These are phyloP conservation scores for Yamadazyma taylorii DNA, from an alignment of 1,139 yeast species.

Conservation along the genomic window DNA sequence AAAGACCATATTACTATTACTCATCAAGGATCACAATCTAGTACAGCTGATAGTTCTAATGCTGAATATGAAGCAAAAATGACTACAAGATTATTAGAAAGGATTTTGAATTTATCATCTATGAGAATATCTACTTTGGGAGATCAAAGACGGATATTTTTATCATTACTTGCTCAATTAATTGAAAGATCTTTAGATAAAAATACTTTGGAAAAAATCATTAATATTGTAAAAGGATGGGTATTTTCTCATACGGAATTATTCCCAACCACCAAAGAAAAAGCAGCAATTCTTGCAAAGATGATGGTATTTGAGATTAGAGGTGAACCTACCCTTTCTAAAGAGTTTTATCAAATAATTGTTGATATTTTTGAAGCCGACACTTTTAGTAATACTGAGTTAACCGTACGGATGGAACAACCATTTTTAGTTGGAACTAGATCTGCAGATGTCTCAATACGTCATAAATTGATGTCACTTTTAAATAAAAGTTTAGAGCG, in stretches of 20 bases:
- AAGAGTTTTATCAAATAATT: slow-evolving; percentile 81
- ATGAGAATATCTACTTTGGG: slow-evolving; percentile 82
- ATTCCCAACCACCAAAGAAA: slow-evolving; percentile 94
- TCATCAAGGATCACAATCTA: slow-evolving; percentile 45
- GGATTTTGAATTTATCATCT: slow-evolving; percentile 74
- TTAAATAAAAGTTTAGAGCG: slow-evolving; percentile 78
- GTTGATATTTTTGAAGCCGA: slow-evolving; percentile 87
- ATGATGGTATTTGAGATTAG: slow-evolving; percentile 92
- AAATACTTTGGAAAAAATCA: slow-evolving; percentile 70
- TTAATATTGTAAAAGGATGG: slow-evolving; percentile 83
- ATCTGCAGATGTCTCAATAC: slow-evolving; percentile 70
- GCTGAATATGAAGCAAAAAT: slow-evolving; percentile 72
- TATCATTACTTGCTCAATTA: slow-evolving; percentile 82
- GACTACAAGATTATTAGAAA: slow-evolving; percentile 74
- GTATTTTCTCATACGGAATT: slow-evolving; percentile 80
- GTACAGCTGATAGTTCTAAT: slow-evolving; percentile 31
- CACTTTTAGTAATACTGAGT: slow-evolving; percentile 76
- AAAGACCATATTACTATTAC: slow-evolving; percentile 83
- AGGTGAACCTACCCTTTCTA: slow-evolving; percentile 79
- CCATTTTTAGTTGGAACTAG: slow-evolving; percentile 95
- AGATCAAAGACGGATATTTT: slow-evolving; percentile 87
- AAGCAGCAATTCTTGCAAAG: slow-evolving; percentile 89
- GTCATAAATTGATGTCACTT: slow-evolving; percentile 78
- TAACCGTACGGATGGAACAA: slow-evolving; percentile 94
- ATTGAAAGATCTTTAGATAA: slow-evolving; percentile 87